phyloP scores from a whole-genome alignment of 208 protist species.

The Acanthamoeba royreba region DNA sequence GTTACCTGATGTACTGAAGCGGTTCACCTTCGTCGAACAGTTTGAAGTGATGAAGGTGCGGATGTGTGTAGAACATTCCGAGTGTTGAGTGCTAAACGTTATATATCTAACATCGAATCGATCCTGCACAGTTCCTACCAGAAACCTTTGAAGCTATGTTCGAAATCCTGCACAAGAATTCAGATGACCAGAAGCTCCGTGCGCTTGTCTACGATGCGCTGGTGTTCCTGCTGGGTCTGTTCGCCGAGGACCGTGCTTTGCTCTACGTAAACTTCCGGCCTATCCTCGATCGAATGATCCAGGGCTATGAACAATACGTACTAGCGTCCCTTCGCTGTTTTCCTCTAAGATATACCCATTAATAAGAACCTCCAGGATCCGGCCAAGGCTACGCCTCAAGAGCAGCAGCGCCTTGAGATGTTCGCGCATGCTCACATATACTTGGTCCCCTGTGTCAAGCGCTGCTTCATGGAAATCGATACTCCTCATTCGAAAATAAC shows the following conservation, averaged over 20 bases:
- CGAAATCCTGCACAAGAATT: conserved; percentile 18
- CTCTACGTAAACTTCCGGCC: conserved; percentile 39
- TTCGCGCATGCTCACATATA: background rate
- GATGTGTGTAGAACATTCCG: no score
- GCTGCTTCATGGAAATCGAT: background rate
- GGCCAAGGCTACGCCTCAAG: background rate
- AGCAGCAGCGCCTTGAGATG: background rate
- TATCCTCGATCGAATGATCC: conserved; percentile 46
- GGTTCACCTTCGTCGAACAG: conserved; percentile 51
- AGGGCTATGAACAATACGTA: background rate
- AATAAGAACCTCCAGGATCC: background rate
- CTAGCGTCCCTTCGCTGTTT: no score
- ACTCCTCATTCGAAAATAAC: background rate
- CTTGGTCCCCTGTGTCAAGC: background rate
- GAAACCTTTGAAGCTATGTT: conserved; percentile 58
- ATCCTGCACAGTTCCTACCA: conserved; percentile 54
- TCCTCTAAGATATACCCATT: no score
- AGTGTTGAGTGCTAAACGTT: no score
- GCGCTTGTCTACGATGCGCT: background rate
- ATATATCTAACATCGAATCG: background rate
- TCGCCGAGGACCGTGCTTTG: conserved; percentile 29
- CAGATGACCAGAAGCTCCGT: background rate
- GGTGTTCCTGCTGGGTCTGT: background rate
- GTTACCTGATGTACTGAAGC: conserved; percentile 45
- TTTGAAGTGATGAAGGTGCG: conserved; percentile 61